Evolutionary conservation across 2,329 filamentous ascomycete genomes (phyloP), one percentile per base, ranked within the genome.

Genomic region (Verticillium tricorpus): DNA sequence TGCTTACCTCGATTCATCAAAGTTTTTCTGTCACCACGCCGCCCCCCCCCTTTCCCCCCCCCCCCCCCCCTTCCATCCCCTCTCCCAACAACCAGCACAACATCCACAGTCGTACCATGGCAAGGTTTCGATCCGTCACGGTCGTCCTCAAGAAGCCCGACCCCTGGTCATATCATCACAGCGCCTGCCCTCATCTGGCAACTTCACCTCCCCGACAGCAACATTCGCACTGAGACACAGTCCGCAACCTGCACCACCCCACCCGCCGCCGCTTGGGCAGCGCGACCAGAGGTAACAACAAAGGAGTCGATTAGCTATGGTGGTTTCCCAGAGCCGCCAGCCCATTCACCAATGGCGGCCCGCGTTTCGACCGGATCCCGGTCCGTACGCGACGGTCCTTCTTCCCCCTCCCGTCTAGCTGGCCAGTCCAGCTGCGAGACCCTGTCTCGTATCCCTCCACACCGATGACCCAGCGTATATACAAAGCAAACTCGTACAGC

Each of bases 401-500:
- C n/a, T 50, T 50, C 8, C 45, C n/a, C 39, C 45, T 2, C 39
- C 45, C 45, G 45, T 50, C 19, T 22, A 50, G 19, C 45, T 50
- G 45, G 45, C 45, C 45, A 50, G 45, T 22, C 45, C 45, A 50
- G 45, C 45, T 50, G 45, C 45, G 45, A 50, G 45, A 50, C 45
- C 45, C 45, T 50, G 45, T 50, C 45, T 50, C 45, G 45, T 19
- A 32, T 11, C 22, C 9, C 54, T 25, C 31, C 22, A 28, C 22
- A 28, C 54, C 54, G 22, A 19, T 31, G 54, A 56, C 28, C 54
- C 25, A 56, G 25, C 54, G 25, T 35, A 54, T 34, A 55, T 54
- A 59, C 45, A 54, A 55, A 59, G 58, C 31, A 59, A 35, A 59
- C 40, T 52, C 32, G 58, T 59, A 59, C 40, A 59, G 58, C 45